phyloP scores from a whole-genome alignment of 108 stramenopile species.

The Discostella pseudostelligera region DNA sequence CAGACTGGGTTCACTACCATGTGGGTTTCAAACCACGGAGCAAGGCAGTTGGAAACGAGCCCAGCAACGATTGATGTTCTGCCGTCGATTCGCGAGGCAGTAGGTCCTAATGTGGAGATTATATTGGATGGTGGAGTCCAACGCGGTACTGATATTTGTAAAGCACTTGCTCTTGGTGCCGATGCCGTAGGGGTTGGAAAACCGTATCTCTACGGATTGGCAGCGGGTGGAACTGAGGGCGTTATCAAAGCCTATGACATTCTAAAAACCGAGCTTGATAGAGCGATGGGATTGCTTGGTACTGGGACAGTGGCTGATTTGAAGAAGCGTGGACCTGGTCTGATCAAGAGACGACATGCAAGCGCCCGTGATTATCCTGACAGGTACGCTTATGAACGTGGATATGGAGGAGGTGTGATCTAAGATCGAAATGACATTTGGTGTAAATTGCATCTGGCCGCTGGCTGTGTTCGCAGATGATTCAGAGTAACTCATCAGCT shows the following conservation, averaged over 20 bases:
- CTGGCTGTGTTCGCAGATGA: neutral
- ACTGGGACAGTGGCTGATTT: constrained; percentile 83
- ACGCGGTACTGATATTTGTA: constrained; percentile 96
- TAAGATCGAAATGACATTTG: constrained; percentile 35
- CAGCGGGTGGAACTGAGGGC: constrained; percentile 86
- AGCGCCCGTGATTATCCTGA: constrained; percentile 88
- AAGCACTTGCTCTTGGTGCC: constrained; percentile 94
- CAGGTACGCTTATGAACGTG: constrained; percentile 82
- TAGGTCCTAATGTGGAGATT: constrained; percentile 91
- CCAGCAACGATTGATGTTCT: constrained; percentile 95
- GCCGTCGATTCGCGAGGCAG: constrained; percentile 91
- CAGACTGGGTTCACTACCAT: constrained; percentile 94
- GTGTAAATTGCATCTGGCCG: no score
- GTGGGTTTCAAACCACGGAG: constrained; percentile 98
- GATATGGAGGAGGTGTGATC: constrained; percentile 90
- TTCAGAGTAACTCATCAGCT: no score
- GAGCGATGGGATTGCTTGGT: constrained; percentile 90
- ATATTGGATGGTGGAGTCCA: constrained; percentile 98
- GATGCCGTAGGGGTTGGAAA: constrained; percentile 96
- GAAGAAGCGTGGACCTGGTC: constrained; percentile 86
- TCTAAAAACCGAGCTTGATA: constrained; percentile 80
- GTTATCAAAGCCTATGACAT: constrained; percentile 89
- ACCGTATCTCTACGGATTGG: constrained; percentile 95
- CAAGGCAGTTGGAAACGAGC: constrained; percentile 94
- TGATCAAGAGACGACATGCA: constrained; percentile 75